These are phyloP conservation scores for Purpureocillium lavendulum DNA, from an alignment of 2,329 filamentous ascomycete genomes.

Conservation along the genomic window DNA sequence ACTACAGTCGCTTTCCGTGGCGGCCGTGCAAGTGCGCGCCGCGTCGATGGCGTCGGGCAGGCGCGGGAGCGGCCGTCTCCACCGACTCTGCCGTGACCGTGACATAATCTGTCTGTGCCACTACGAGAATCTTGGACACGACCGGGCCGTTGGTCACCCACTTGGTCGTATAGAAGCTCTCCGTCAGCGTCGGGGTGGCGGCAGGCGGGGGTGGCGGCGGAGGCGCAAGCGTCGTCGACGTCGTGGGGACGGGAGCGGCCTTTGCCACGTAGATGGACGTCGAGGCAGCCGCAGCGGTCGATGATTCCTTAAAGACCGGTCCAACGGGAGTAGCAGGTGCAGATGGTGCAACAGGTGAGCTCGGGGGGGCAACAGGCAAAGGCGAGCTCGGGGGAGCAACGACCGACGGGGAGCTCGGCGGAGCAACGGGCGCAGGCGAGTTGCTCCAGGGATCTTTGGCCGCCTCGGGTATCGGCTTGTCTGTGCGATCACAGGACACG, in stretches of 20 bases:
- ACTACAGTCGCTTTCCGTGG: conserved; percentile 17
- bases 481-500: conserved; percentile 54
- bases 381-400: no score
- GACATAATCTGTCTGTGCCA: conserved; percentile 40
- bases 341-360: no score
- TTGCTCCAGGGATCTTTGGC: neutral
- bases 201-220: conserved; percentile 8
- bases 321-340: no score
- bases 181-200: conserved; percentile 13
- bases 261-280: conserved; percentile 4
- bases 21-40: conserved; percentile 30
- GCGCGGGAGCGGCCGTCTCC: conserved; percentile 21
- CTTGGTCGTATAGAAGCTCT: conserved; percentile 38
- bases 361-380: no score
- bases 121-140: conserved; percentile 46
- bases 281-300: conserved; percentile 1
- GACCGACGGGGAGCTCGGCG: no score
- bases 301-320: no score
- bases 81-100: conserved; percentile 37
- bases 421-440: neutral
- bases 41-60: conserved; percentile 16
- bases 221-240: conserved; percentile 2
- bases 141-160: conserved; percentile 40
- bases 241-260: neutral
- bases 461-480: conserved; percentile 38